Evolutionary conservation across 75 land plant species (phyloP).

Genomic region (Picea sitchensis): DNA sequence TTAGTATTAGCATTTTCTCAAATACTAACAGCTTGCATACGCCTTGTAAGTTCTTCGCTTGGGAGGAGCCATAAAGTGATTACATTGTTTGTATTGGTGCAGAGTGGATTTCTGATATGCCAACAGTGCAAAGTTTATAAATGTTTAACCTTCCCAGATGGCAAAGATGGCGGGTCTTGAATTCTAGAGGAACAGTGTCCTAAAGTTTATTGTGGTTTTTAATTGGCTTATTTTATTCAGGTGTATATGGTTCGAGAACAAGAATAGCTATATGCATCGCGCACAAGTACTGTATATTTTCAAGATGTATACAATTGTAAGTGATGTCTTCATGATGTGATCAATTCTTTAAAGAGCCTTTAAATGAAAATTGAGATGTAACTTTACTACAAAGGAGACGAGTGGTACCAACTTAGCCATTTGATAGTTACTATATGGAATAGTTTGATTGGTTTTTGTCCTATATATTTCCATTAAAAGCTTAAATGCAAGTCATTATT

Average conservation of each 20-base stretch:
- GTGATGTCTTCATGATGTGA: neutral
- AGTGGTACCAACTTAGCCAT: neutral
- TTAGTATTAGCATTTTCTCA: neutral
- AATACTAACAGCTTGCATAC: neutral
- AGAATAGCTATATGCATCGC: neutral
- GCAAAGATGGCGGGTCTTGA: neutral
- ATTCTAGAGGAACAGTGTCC: neutral
- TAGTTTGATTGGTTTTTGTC: neutral
- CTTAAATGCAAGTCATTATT: no score
- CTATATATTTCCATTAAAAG: no score
- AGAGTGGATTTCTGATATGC: constrained; percentile 10
- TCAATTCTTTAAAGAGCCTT: neutral
- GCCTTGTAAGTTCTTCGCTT: neutral
- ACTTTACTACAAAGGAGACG: neutral
- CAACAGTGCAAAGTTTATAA: constrained; percentile 8
- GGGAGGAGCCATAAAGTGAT: neutral
- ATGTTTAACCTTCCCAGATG: constrained; percentile 5
- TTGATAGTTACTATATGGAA: neutral
- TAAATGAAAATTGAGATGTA: no score
- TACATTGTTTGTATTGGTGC: neutral
- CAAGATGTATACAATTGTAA: neutral
- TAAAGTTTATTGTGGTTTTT: neutral
- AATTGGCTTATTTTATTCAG: neutral
- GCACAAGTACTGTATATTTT: no score
- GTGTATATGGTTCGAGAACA: neutral